These are phyloP conservation scores for Cardamine occulta DNA, from an alignment of 345 rosid genomes.

Conservation along the genomic window DNA sequence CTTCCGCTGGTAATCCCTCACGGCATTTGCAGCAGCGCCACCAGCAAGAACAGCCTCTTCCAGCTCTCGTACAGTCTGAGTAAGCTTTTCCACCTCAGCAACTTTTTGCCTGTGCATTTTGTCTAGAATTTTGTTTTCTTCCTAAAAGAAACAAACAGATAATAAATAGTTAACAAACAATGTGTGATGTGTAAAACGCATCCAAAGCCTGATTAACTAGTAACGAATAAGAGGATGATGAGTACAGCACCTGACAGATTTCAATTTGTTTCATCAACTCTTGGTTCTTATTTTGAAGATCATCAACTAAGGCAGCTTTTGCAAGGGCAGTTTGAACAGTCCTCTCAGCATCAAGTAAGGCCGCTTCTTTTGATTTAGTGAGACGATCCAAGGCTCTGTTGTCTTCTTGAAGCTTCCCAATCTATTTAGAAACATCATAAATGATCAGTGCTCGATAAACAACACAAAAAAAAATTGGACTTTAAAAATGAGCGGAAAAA, in stretches of 20 bases:
- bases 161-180: neutral
- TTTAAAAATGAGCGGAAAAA: neutral
- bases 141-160: conserved; percentile 50
- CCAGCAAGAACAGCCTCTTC: conserved; percentile 99
- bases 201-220: neutral
- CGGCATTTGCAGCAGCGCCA: conserved; percentile 98
- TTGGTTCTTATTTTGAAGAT: conserved; percentile 97
- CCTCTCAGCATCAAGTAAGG: conserved; percentile 92
- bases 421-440: conserved; percentile 51
- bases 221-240: conserved; percentile 20
- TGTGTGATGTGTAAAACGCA: neutral
- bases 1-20: conserved; percentile 96
- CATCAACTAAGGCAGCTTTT: conserved; percentile 98
- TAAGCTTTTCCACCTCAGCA: conserved; percentile 98
- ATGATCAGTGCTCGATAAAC: neutral
- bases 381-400: conserved; percentile 96
- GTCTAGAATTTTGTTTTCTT: conserved; percentile 96
- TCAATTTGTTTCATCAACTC: conserved; percentile 96
- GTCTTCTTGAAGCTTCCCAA: conserved; percentile 96
- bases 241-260: conserved; percentile 81
- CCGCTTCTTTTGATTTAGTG: conserved; percentile 96
- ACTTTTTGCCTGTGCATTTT: conserved; percentile 95
- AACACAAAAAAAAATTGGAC: too few species aligned
- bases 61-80: conserved; percentile 93
- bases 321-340: conserved; percentile 86